Conservation (phyloP, 352 stramenopile species). For the Globisporangium splendens region DNA sequence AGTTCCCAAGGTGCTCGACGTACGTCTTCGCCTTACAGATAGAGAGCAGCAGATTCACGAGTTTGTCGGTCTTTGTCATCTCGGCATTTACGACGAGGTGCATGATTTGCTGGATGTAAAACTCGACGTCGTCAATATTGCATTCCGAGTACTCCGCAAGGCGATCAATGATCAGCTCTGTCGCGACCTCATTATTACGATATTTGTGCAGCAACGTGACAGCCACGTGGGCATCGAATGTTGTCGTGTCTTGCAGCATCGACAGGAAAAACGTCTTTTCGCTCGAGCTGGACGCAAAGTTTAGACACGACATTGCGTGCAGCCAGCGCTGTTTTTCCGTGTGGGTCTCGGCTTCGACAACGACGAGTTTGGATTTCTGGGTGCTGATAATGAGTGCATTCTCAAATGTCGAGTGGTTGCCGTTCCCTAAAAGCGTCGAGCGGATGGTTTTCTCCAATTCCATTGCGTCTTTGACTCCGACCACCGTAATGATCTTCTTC, state of each 20-base stretch:
- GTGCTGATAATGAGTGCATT: constrained; percentile 68
- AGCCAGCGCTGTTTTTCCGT: constrained; percentile 79
- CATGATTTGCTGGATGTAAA: constrained; percentile 81
- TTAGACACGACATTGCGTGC: constrained; percentile 64
- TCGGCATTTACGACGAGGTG: constrained; percentile 68
- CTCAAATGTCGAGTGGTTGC: constrained; percentile 24
- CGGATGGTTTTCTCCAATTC: constrained; percentile 56
- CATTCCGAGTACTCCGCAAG: constrained; percentile 56
- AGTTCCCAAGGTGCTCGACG: constrained; percentile 76
- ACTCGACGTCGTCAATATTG: constrained; percentile 78
- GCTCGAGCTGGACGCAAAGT: constrained; percentile 41
- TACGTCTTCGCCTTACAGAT: constrained; percentile 78
- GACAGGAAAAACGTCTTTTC: constrained; percentile 57
- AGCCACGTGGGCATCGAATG: constrained; percentile 65
- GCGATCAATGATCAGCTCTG: constrained; percentile 62
- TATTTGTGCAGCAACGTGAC: constrained; percentile 72
- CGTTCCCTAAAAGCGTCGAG: constrained; percentile 40
- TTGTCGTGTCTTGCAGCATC: constrained; percentile 43
- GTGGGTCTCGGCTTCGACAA: constrained; percentile 62
- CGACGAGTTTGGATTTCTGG: constrained; percentile 66
- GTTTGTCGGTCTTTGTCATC: constrained; percentile 55
- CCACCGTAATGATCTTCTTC: constrained; percentile 61
- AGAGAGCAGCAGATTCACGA: constrained; percentile 69
- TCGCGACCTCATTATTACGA: constrained; percentile 58
- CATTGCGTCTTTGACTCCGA: constrained; percentile 58